Evolutionary conservation across 148 eudicot genomes (phyloP), one percentile per base, ranked within the genome.

Genomic region (Rhododendron simsii): DNA sequence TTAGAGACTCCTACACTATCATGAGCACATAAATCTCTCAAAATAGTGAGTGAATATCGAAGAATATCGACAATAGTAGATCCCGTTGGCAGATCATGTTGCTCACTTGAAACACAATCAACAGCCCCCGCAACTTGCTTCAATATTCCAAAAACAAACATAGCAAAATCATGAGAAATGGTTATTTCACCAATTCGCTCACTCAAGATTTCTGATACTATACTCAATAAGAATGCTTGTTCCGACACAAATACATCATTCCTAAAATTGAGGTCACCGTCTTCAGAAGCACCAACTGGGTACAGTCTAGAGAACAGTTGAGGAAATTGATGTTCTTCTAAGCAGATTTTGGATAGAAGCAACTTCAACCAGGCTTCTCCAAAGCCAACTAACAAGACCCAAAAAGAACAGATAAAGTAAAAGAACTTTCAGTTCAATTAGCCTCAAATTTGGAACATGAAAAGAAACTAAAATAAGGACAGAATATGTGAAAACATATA

Each of bases 291-390:
- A 81, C n/a, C 67, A 71, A 59, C 76, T 37, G 85, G 65, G 65
- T 80, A 85, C 83, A 93, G 80, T 82, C 87, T 84, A 30, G 82
- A 74, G 87, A 92, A 96, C 82, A 94, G 47, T n/a, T 77, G 85
- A 23, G 87, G 81, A 69, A 93, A 93, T 77, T 90, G 88, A 83
- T 91, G 86, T 48, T 91, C 91, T 81, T 92, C 96, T 15, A 94
- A 78, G 90, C 98, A 94, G 85, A 93, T 87, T 84, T 87, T 92
- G 78, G 97, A 93, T 45, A 95, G 91, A 82, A 94, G 93, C 89
- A 94, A 85, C 86, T 92, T 93, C 63, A 91, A 69, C 98, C 97
- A 96, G 87, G 93, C 93, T 90, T 96, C 97, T 28, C 90, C 94
- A 84, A 85, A 89, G 37, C 96, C 93, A 90, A 84, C 97, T 96